These are phyloP conservation scores for Diaporthe ampelina DNA, from an alignment of 2,329 filamentous ascomycete genomes.

Conservation along the genomic window DNA sequence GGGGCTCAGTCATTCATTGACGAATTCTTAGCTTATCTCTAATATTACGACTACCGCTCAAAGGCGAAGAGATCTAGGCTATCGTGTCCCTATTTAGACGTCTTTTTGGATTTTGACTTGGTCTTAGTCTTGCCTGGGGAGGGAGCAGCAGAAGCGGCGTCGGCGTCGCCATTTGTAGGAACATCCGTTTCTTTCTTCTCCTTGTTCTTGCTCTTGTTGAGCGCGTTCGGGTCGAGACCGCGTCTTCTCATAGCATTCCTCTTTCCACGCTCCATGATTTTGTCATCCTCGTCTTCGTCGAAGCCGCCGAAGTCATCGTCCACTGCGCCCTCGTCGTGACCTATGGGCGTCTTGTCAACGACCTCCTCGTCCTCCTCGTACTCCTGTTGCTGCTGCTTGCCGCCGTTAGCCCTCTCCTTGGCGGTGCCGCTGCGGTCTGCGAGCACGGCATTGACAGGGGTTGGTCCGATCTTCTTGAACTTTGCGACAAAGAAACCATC, in stretches of 20 bases:
- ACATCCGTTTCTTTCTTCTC: slow-evolving; percentile 39
- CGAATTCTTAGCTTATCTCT: slow-evolving; percentile 23
- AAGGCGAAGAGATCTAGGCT: slow-evolving; percentile 34
- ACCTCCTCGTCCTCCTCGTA: slow-evolving; percentile 57
- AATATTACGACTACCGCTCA: slow-evolving; percentile 39
- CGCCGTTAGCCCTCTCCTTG: slow-evolving; percentile 30
- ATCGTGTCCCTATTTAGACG: slow-evolving; percentile 33
- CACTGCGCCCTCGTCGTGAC: slow-evolving; percentile 59
- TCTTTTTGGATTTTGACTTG: slow-evolving; percentile 34
- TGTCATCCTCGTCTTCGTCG: slow-evolving; percentile 79
- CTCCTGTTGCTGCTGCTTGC: slow-evolving; percentile 17
- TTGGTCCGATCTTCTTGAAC: slow-evolving; percentile 91
- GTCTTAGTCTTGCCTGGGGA: slow-evolving; percentile 22
- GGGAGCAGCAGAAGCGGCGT: background rate
- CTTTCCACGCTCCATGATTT: slow-evolving; percentile 81
- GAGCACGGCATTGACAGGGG: slow-evolving; percentile 70
- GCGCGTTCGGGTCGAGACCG: slow-evolving; percentile 78
- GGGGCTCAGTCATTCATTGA: slow-evolving; percentile 7
- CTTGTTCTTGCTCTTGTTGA: slow-evolving; percentile 52
- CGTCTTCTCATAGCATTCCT: slow-evolving; percentile 80
- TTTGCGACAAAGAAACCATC: slow-evolving; percentile 99
- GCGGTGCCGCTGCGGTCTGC: slow-evolving; percentile 46
- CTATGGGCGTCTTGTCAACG: slow-evolving; percentile 79
- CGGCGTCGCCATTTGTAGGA: background rate
- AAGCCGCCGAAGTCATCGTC: slow-evolving; percentile 78